phyloP scores from a whole-genome alignment of 352 stramenopile species.

The Globisporangium rhizosaccharum region DNA sequence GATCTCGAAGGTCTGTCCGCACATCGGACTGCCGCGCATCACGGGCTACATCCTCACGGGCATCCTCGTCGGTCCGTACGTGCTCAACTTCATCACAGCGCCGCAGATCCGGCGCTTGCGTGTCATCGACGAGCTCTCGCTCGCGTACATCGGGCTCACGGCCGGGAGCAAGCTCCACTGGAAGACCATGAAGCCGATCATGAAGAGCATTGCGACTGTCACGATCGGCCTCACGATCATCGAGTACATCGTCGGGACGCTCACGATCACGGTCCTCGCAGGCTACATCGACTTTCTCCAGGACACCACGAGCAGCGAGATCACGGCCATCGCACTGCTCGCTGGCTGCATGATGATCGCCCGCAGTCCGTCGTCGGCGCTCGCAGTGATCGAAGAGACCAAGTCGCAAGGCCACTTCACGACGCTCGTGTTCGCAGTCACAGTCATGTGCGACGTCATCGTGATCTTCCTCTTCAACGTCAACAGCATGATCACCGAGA shows the following conservation, averaged over 20 bases:
- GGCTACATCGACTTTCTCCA: constrained; percentile 62
- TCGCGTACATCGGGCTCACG: constrained; percentile 62
- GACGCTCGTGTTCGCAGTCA: constrained; percentile 61
- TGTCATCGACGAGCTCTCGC: constrained; percentile 57
- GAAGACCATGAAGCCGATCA: constrained; percentile 53
- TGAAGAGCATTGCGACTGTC: constrained; percentile 47
- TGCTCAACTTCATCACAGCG: constrained; percentile 43
- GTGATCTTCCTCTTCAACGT: constrained; percentile 74
- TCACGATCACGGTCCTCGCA: constrained; percentile 52
- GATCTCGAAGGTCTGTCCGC: constrained; percentile 54
- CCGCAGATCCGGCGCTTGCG: constrained; percentile 43
- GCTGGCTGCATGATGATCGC: constrained; percentile 72
- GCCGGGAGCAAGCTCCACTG: constrained; percentile 62
- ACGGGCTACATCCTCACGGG: constrained; percentile 63
- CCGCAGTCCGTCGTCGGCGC: constrained; percentile 52
- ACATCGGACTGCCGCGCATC: constrained; percentile 55
- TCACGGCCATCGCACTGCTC: constrained; percentile 54
- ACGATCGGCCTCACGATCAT: constrained; percentile 48
- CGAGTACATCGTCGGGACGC: constrained; percentile 60
- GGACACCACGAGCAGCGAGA: constrained; percentile 48
- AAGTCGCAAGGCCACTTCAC: constrained; percentile 63
- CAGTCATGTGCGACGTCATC: constrained; percentile 63
- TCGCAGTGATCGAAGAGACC: constrained; percentile 66
- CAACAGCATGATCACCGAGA: constrained; percentile 66
- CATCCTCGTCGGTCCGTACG: constrained; percentile 59